Conservation (phyloP, 2,329 filamentous ascomycete species). For the Aspergillus versicolor region DNA sequence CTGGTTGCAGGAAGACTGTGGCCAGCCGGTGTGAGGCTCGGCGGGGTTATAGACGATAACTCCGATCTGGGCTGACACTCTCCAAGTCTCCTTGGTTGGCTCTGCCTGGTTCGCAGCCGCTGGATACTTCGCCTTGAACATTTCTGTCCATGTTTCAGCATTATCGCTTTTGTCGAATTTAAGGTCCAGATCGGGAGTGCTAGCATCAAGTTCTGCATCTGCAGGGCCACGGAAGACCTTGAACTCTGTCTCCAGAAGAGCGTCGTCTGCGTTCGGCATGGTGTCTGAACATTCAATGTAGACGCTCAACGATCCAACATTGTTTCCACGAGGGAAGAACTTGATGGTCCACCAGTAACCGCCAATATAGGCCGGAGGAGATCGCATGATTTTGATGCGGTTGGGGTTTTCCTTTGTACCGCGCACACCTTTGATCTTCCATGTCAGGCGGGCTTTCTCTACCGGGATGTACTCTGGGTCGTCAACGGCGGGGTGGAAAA, state of each 20-base stretch:
- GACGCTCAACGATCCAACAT: constrained; percentile 57
- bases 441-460: constrained; percentile 58
- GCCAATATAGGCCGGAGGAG: constrained; percentile 55
- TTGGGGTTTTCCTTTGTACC: constrained; percentile 62
- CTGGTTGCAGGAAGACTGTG: constrained; percentile 57
- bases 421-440: constrained; percentile 59
- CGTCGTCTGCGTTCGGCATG: constrained; percentile 38
- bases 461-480: constrained; percentile 57
- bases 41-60: constrained; percentile 64
- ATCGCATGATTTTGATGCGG: constrained; percentile 58
- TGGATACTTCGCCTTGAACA: constrained; percentile 30
- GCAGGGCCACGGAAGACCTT: constrained; percentile 39
- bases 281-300: constrained; percentile 63
- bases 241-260: constrained; percentile 40
- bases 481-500: constrained; percentile 55
- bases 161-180: constrained; percentile 29
- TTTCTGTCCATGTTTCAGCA: constrained; percentile 30
- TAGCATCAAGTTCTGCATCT: constrained; percentile 34
- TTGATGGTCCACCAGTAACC: constrained; percentile 66
- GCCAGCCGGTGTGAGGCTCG: constrained; percentile 59
- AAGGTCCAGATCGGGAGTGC: constrained; percentile 32
- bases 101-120: constrained; percentile 12
- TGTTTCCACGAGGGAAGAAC: constrained; percentile 62
- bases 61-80: constrained; percentile 59
- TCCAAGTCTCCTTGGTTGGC: constrained; percentile 36